A percentile compares a stretch with the other conserved stretches of the same genome.
These are phyloP conservation scores for Dipodascopsis uninucleata DNA, from an alignment of 805 yeast species.

Conservation along the genomic window DNA sequence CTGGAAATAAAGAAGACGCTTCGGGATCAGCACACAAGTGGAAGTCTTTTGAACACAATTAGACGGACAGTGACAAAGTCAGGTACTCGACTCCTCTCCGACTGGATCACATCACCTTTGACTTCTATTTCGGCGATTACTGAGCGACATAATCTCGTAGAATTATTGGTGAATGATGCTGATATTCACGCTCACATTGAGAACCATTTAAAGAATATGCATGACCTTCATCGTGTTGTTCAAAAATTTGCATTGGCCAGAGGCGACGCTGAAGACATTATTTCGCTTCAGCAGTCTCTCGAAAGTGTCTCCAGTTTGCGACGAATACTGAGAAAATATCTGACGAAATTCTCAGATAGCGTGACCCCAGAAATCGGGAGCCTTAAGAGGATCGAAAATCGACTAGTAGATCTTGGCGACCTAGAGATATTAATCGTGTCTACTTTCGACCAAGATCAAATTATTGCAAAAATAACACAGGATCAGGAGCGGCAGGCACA, in stretches of 20 bases:
- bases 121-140: constrained; percentile 54
- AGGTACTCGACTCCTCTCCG: constrained; percentile 73
- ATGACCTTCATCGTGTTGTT: constrained; percentile 40
- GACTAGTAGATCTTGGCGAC: constrained; percentile 9
- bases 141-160: constrained; percentile 53
- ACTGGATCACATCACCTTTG: constrained; percentile 81
- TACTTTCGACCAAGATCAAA: constrained; percentile 25
- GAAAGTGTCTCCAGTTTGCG: constrained; percentile 23
- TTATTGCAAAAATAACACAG: constrained; percentile 11
- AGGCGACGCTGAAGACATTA: constrained; percentile 45
- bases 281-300: constrained; percentile 45
- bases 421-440: constrained; percentile 14
- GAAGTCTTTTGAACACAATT: constrained; percentile 55
- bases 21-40: constrained; percentile 27
- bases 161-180: constrained; percentile 41
- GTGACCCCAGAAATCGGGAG: constrained; percentile 1
- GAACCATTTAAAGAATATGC: constrained; percentile 55
- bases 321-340: constrained; percentile 7
- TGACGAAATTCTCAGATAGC: background rate
- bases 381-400: constrained; percentile 1
- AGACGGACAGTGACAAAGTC: constrained; percentile 73
- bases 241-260: constrained; percentile 41
- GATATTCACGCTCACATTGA: constrained; percentile 54
- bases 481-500: constrained; percentile 19
- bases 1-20: constrained; percentile 31